Evolutionary conservation across 2,329 filamentous ascomycete genomes (phyloP).

Genomic region (Sporothrix pseudoabietina): DNA sequence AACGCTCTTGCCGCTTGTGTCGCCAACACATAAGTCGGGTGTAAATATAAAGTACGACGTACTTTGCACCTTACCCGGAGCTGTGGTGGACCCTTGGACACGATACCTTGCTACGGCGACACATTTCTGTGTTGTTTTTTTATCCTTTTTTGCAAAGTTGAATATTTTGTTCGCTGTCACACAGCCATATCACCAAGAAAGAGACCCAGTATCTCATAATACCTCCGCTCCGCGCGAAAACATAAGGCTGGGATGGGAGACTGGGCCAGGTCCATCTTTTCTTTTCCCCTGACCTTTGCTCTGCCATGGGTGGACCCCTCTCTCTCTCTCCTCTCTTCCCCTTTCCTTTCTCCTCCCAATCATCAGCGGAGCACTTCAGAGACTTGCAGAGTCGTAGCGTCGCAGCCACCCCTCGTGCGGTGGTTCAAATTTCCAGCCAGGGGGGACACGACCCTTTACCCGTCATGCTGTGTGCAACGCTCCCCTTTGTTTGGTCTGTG

Average conservation of each 20-base stretch:
- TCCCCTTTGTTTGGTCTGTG: not conserved
- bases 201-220: not conserved
- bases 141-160: not conserved
- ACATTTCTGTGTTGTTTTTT: not conserved
- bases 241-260: conserved; percentile 14
- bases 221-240: not conserved
- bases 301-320: not conserved
- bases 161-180: not conserved
- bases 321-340: not conserved
- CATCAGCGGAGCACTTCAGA: not conserved
- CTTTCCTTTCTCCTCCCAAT: not conserved
- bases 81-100: conserved; percentile 13
- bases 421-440: conserved; percentile 17
- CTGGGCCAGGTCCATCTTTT: not conserved
- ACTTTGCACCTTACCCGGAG: not conserved
- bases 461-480: conserved; percentile 7
- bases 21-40: not conserved
- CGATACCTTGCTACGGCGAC: not conserved
- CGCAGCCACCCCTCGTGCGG: not conserved
- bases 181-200: not conserved
- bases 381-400: conserved; percentile 16
- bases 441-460: not conserved
- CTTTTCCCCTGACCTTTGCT: not conserved
- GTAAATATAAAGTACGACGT: no score
- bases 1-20: conserved; percentile 12